Base-by-base conservation (phyloP, 768 basidiomycete species). In the Tubosaeta sp. region DNA sequence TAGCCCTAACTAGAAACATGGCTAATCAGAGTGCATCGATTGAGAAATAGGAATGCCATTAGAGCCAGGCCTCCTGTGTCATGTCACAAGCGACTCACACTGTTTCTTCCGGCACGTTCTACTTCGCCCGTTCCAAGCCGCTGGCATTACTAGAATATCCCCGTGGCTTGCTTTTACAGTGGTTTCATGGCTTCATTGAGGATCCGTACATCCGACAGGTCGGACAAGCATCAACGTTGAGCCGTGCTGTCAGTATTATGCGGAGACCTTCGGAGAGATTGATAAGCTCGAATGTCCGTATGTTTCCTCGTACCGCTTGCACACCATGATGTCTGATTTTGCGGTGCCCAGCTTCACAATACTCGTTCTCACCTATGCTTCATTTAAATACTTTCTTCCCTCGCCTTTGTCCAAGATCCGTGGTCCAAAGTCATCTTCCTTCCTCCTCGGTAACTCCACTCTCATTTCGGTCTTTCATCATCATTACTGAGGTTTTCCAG, bases 311-410 rank as follows among this genome's bases (percentile, higher is more conserved):
- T 36, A 19, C 45, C 13, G 5, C 31, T 21, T 19, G 27, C 22
- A 18, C 46, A 35, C 22, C 40, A 65, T 65, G 63, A 14, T 46
- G 22, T 24, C 19, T 39, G 10, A 24, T 10, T 40, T 39, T 21
- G n/a, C 47, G 3, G 48, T 30, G 7, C 22, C 25, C 25, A 27
- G 53, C 24, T 6, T 60, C 22, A 19, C 34, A 24, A 57, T 42
- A 18, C 25, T 65, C 12, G 30, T n/a, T 48, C 14, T 48, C 29
- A 30, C 10, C 4, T 40, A 41, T n/a, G 16, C 25, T 24, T n/a
- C 44, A 14, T 13, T 30, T 14, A 44, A 44, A 35, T 32, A 11
- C 18, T 12, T 29, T 18, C 6, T 16, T 44, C 43, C 43, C 7
- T 6, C 36, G 10, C 29, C 49, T 50, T 13, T 50, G 19, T 31